Evolutionary conservation across 1,284 basidiomycete genomes (phyloP), one percentile per base, ranked within the genome.

Genomic region (Grifola frondosa): DNA sequence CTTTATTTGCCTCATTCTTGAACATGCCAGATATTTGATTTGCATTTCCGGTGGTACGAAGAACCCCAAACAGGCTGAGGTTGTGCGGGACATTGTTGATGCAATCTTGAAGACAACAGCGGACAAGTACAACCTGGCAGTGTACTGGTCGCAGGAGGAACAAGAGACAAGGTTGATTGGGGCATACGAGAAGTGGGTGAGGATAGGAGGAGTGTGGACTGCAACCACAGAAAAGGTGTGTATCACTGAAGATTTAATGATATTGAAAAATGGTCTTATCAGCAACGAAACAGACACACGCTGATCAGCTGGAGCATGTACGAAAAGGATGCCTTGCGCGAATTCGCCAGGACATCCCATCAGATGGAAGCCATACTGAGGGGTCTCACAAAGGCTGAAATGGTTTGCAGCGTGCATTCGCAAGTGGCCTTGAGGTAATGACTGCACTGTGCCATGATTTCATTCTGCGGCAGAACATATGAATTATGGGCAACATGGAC

Each of bases 321-420:
- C n/a, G 19, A 9, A 54, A 55, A 34, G 59, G 58, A 1, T 61
- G 59, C 26, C 44, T 61, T 0, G 30, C 48, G 0, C 47, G 59
- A 2, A 22, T 38, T 2, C 44, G 52, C 1, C 21, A 53, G 11
- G 54, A 58, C 26, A 37, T 61, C 16, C 19, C 31, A 10, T 36
- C 51, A 15, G 59, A 61, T 40, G 56, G 58, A 10, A n/a, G n/a
- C n/a, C n/a, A n/a, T n/a, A n/a, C n/a, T n/a, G n/a, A n/a, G n/a
- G n/a, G n/a, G n/a, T n/a, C 50, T 4, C 54, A 61, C 42, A 58
- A 58, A 23, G 50, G 46, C 6, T 59, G 54, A 56, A 58, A 58
- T 31, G 21, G 40, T 3, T 26, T 59, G 11, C 40, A 42, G 39
- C 44, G 56, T 2, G 17, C 55, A 11, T 30, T 40, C n/a, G 39